These are phyloP conservation scores for Euphorbia pulcherrima DNA, from an alignment of 345 rosid genomes.

Conservation along the genomic window DNA sequence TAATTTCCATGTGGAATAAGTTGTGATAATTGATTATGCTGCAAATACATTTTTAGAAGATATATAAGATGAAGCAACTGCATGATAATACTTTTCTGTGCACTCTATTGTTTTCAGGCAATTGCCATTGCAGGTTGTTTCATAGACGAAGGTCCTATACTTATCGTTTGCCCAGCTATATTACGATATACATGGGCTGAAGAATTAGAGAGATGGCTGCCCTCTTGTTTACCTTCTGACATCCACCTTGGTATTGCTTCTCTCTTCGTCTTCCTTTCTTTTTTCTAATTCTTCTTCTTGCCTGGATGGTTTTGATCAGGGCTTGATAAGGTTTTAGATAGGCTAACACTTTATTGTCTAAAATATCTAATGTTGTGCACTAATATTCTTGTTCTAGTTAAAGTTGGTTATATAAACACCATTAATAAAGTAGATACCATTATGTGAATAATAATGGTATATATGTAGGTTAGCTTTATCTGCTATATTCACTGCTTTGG, in stretches of 20 bases:
- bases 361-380: not conserved
- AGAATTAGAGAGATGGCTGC: slow-evolving; percentile 93
- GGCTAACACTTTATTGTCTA: not conserved
- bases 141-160: slow-evolving; percentile 66
- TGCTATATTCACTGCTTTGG: not conserved
- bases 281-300: not conserved
- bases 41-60: slow-evolving; percentile 8
- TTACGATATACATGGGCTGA: slow-evolving; percentile 92
- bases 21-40: not conserved
- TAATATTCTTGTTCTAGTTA: not conserved
- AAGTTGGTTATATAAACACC: not conserved
- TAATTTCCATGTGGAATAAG: not conserved
- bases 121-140: slow-evolving; percentile 90
- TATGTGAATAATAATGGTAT: not conserved
- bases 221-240: slow-evolving; percentile 79
- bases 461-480: not conserved
- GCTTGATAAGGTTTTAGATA: not conserved
- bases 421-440: not conserved
- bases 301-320: not conserved
- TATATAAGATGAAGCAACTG: slow-evolving; percentile 13
- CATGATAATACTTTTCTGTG: not conserved
- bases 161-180: slow-evolving; percentile 92
- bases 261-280: slow-evolving; percentile 2
- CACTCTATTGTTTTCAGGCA: slow-evolving; percentile 49
- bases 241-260: slow-evolving; percentile 71